Evolutionary conservation across 169 alveolate genomes (phyloP).

Genomic region (Plasmodium ovale): DNA sequence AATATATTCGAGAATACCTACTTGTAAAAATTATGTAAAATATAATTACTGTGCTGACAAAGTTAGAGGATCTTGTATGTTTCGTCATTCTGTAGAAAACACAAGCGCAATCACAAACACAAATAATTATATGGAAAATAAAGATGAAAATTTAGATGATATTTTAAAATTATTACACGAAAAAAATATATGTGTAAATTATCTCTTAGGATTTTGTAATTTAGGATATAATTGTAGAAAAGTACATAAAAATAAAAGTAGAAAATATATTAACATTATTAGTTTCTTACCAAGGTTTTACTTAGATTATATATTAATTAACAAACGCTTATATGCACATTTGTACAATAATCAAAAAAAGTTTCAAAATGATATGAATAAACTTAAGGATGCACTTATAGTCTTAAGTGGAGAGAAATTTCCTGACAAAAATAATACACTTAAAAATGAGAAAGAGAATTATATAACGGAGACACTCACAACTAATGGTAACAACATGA

Average conservation of each 20-base stretch:
- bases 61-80: slow-evolving; percentile 87
- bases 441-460: slow-evolving; percentile 1
- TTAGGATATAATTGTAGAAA: slow-evolving; percentile 85
- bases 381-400: slow-evolving; percentile 58
- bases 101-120: background rate
- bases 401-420: slow-evolving; percentile 58
- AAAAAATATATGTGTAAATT: slow-evolving; percentile 80
- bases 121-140: slow-evolving; percentile 1
- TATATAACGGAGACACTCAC: background rate
- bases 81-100: slow-evolving; percentile 76
- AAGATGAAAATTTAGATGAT: slow-evolving; percentile 56
- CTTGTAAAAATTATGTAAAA: slow-evolving; percentile 88
- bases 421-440: background rate
- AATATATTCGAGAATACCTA: slow-evolving; percentile 91
- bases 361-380: slow-evolving; percentile 37
- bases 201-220: slow-evolving; percentile 87
- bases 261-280: slow-evolving; percentile 45
- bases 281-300: slow-evolving; percentile 51
- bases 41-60: slow-evolving; percentile 90
- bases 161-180: slow-evolving; percentile 68
- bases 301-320: slow-evolving; percentile 38
- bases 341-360: slow-evolving; percentile 30
- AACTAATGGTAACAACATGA: background rate
- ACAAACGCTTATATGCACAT: slow-evolving; percentile 37
- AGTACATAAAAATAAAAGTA: slow-evolving; percentile 72